A percentile compares a stretch with the other conserved stretches of the same genome.
Conservation (phyloP, 1,139 yeast species). For the Suhomyces chickasaworum region DNA sequence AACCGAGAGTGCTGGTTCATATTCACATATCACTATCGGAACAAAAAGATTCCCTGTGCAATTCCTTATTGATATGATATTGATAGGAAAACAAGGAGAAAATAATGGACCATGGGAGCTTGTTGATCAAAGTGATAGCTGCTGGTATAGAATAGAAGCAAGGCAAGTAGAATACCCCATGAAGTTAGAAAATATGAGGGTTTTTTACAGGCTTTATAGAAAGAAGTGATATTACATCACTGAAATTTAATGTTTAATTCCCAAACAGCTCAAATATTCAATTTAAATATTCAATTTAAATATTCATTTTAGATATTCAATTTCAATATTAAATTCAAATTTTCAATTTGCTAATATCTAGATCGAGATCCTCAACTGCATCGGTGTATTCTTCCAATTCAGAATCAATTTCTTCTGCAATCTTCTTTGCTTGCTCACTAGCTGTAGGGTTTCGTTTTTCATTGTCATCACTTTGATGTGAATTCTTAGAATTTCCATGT, state of each 20-base stretch:
- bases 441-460: neutral
- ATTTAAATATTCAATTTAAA: no score
- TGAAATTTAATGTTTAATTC: no score
- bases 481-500: conserved; percentile 14
- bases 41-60: conserved; percentile 79
- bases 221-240: no score
- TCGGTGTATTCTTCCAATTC: conserved; percentile 6
- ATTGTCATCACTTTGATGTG: conserved; percentile 14
- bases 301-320: neutral
- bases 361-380: conserved; percentile 9
- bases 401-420: conserved; percentile 5
- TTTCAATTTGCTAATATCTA: conserved; percentile 12
- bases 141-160: conserved; percentile 73
- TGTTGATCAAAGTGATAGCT: conserved; percentile 66
- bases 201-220: conserved; percentile 73
- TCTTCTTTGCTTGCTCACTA: conserved; percentile 1
- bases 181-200: conserved; percentile 85
- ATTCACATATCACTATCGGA: conserved; percentile 78
- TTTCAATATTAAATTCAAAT: conserved; percentile 9
- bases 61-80: conserved; percentile 70
- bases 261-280: no score
- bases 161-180: conserved; percentile 61
- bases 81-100: conserved; percentile 57
- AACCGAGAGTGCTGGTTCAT: conserved; percentile 89
- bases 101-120: conserved; percentile 65